Conservation (phyloP, 2,329 filamentous ascomycete species). For the Pseudogymnoascus sp. region DNA sequence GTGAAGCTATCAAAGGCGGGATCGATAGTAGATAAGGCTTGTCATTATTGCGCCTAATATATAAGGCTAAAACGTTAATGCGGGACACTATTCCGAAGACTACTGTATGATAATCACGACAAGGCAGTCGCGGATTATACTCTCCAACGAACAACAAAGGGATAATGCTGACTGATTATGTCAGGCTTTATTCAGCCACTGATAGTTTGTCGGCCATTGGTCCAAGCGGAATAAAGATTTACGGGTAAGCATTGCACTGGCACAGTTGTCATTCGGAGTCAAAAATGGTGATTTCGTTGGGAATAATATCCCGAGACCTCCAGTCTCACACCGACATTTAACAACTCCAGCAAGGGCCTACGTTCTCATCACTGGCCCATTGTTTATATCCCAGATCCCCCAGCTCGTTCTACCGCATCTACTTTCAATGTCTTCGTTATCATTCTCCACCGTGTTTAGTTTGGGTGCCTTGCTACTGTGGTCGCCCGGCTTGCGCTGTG, state of each 20-base stretch:
- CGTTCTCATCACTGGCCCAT: background rate
- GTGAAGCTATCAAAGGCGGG: background rate
- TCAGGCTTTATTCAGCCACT: background rate
- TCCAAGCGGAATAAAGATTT: background rate
- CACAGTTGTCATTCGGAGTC: background rate
- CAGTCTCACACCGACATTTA: conserved; percentile 4
- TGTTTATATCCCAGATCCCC: background rate
- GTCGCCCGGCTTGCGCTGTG: conserved; percentile 3
- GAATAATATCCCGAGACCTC: conserved; percentile 5
- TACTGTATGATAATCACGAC: conserved; percentile 1
- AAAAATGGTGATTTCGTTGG: conserved; percentile 6
- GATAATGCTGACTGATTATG: background rate
- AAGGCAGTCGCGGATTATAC: background rate
- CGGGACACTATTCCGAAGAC: background rate
- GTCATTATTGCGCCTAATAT: background rate
- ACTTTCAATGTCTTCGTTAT: conserved; percentile 4
- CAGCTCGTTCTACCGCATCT: background rate
- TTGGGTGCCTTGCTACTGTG: background rate
- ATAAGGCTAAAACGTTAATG: background rate
- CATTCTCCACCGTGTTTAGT: background rate
- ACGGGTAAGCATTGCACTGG: background rate
- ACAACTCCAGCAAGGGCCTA: background rate
- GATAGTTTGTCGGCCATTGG: background rate
- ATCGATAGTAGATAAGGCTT: background rate
- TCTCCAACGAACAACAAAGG: background rate